Base-by-base conservation (phyloP, 139 green algal genomes). In the Klebsormidium nitens region DNA sequence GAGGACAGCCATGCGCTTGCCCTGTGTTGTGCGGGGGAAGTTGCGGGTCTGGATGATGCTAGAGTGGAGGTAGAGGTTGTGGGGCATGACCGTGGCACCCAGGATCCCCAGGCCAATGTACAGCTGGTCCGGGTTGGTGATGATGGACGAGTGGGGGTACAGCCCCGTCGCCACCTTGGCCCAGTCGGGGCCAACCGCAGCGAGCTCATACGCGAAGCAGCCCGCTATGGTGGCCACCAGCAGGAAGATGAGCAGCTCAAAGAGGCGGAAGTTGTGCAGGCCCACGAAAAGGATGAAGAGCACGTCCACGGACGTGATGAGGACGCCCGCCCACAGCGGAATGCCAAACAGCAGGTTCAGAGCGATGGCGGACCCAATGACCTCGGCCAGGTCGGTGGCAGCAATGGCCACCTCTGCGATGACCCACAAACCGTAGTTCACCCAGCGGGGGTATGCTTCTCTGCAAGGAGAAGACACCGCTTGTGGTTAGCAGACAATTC, bases 51-150 rank as follows among this genome's bases (percentile, higher is more conserved):
- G 67, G 67, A 75, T 71, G 44, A 71, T 75, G 59, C 48, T 65
- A 29, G 71, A 86, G 81, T 96, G 90, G 48, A 95, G 84, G 81
- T 89, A 95, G 63, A 95, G 84, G 84, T 96, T 96, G 72, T 83
- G 77, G 32, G 69, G 69, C 69, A 77, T 77, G 28, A 77, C 69
- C 4, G 44, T 74, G 11, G 69, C 69, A n/a, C 69, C 69, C 44
- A 77, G 69, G 14, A 77, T 63, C 28, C 69, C 62, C 29, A 74
- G 28, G 1, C 61, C 69, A 1, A 26, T 74, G 60, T 76, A 76
- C 39, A 76, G 60, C 26, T 60, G 36, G 40, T 72, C 60, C 5
- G 68, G 49, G 47, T 76, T 49, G 8, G 46, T 77, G 23, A 75
- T 32, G 46, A 74, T 52, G 31, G 35, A 14, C 3, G 49, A 31